Evolutionary conservation across 805 yeast species (phyloP), one percentile per base, ranked within the genome.

Genomic region (Debaryomyces hansenii): DNA sequence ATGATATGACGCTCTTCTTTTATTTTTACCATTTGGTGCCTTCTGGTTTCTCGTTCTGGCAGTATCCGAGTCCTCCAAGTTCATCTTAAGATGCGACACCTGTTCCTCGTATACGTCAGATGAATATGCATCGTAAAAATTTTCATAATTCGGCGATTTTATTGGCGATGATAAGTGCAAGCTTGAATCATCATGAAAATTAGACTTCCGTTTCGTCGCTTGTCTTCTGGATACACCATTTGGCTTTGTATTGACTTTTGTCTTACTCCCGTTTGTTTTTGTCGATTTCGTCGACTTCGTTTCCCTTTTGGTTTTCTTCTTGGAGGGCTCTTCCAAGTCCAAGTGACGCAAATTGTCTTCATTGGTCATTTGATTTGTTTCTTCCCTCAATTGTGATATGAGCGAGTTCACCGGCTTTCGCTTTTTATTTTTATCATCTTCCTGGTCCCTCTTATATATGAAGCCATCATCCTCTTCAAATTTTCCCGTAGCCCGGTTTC

Each of bases 1-100:
- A 34, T 75, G 60, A 52, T 83, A 64, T 1, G 86, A 80, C 1
- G 80, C 58, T 43, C 85, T 59, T 53, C 86, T 68, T 38, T 63
- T 64, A 35, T 58, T 52, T 11, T 14, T 32, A 7, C 28, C 5
- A 27, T 41, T 33, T 14, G 37, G 12, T 20, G 10, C 16, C 24
- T 27, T 39, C 10, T 14, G 18, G 9, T 32, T 37, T 42, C 21
- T 28, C 12, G 14, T 14, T 37, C 27, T 42, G 38, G 40, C n/a
- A 7, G 24, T n/a, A 32, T 31, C 42, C 12, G 41, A 33, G 11
- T 54, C 59, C 1, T 57, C 51, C 31, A 66, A 47, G 11, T 57
- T 52, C 12, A 65, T 46, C 34, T 46, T 54, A 20, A 64, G 65
- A 34, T 60, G 66, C 2, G 70, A 60, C 1, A 59, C 68, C 33